Base-by-base conservation (phyloP, 352 stramenopile genomes). In the Pythium biforme region DNA sequence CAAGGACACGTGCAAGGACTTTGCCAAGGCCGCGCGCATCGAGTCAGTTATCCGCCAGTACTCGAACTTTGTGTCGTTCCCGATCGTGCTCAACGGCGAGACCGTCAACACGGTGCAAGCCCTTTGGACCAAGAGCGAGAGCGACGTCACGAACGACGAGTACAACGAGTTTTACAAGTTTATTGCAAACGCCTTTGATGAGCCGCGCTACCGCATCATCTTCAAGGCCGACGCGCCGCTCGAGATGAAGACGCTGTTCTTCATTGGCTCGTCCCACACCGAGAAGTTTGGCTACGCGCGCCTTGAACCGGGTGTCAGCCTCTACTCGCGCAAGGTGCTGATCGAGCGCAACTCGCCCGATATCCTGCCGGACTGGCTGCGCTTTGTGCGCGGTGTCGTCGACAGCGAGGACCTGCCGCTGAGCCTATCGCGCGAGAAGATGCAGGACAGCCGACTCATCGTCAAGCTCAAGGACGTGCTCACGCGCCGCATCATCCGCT, bases 381-480 rank as follows among this genome's bases (percentile, higher is more conserved):
- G 86, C 17, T 96, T 94, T 48, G 81, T 96, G 65, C 84, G 83
- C 55, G 84, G 88, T 73, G 88, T 93, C 17, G 88, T 96, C 27
- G 98, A 99, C 84, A 98, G 88, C 33, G 97, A 99, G 72, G 98
- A 99, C 69, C 81, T 99, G 22, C 98, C 98, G n/a, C 83, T 99
- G 33, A 98, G 89, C 63, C 83, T 99, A 60, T 99, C 96, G 37
- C 90, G 98, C 68, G 98, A 99, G 76, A 99, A 98, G 76, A 97
- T 99, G 73, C 98, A 99, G 77, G 98, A 99, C 88, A 97, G 92
- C 33, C 87, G 88, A 14, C 68, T 99, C 27, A 93, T 99, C 54
- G 73, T 82, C 46, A 99, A 98, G 74, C 96, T 99, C 56, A 90
- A 94, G 56, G 96, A 98, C 60, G 97, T 98, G 11, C 66, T 99